Evolutionary conservation across 169 alveolate genomes (phyloP).

Genomic region (Cryptosporidium bovis): DNA sequence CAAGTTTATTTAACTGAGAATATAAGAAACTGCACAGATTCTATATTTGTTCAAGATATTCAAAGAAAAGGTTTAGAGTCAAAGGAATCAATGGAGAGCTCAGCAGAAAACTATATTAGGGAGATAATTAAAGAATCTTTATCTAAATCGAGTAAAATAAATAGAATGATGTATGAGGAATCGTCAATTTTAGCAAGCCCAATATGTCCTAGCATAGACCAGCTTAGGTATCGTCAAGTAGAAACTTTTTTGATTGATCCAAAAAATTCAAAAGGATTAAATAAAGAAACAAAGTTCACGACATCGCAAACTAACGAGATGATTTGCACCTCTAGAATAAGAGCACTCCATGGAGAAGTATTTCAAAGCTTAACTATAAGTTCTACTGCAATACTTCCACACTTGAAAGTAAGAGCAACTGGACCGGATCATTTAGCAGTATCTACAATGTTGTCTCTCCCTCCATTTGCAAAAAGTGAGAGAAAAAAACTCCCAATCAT

Average conservation of each 20-base stretch:
- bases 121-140: conserved; percentile 21
- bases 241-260: conserved; percentile 55
- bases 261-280: conserved; percentile 23
- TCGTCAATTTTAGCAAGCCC: conserved; percentile 69
- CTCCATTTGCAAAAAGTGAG: conserved; percentile 50
- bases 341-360: conserved; percentile 61
- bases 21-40: conserved; percentile 39
- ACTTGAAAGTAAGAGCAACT: conserved; percentile 39
- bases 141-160: conserved; percentile 15
- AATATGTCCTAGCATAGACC: conserved; percentile 65
- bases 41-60: conserved; percentile 16
- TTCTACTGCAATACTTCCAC: conserved; percentile 66
- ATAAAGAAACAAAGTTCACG: conserved; percentile 6
- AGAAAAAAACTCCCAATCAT: conserved; percentile 42
- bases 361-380: conserved; percentile 57
- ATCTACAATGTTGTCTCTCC: conserved; percentile 61
- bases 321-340: conserved; percentile 40
- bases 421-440: conserved; percentile 70
- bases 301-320: conserved; percentile 24
- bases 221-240: conserved; percentile 46
- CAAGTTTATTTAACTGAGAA: conserved; percentile 65
- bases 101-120: conserved; percentile 37
- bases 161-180: conserved; percentile 64
- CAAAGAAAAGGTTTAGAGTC: conserved; percentile 25
- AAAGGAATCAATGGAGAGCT: conserved; percentile 15